Evolutionary conservation across 441 rosid species (phyloP).

Genomic region (Erysimum pusillum): DNA sequence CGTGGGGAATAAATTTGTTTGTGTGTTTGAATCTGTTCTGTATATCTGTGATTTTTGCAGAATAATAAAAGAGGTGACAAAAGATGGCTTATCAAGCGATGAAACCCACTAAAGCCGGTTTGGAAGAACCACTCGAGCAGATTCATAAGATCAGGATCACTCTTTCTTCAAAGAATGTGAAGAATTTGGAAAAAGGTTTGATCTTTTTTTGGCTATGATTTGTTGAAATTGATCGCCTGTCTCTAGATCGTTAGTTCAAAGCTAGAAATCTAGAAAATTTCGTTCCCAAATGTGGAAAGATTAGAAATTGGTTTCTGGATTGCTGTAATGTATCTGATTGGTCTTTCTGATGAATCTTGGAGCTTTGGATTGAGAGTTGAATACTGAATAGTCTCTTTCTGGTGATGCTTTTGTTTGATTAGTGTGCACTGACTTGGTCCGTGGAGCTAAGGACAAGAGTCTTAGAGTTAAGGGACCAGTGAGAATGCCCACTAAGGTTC

Average conservation of each 20-base stretch:
- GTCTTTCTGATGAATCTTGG: not conserved
- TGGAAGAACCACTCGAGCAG: constrained; percentile 57
- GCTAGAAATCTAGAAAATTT: not conserved
- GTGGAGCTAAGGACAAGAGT: constrained; percentile 58
- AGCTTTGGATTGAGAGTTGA: not conserved
- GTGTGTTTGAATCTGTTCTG: not conserved
- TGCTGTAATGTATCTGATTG: not conserved
- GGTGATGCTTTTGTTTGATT: not conserved
- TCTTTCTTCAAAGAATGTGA: constrained; percentile 61
- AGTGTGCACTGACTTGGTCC: constrained; percentile 62
- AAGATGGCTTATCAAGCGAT: constrained; percentile 54
- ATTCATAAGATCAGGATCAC: constrained; percentile 60
- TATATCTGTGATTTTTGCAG: constrained; percentile 2
- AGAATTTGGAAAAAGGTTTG: constrained; percentile 60
- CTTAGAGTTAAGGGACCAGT: constrained; percentile 61
- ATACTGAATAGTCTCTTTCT: not conserved
- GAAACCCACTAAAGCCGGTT: constrained; percentile 61
- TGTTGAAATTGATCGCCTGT: not conserved
- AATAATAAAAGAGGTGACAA: not conserved
- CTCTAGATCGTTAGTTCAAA: not conserved
- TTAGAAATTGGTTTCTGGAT: not conserved
- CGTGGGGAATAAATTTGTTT: not conserved
- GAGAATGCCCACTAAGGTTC: constrained; percentile 66
- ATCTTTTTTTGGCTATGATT: not conserved
- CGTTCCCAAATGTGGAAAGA: not conserved